Base-by-base conservation (phyloP, 768 basidiomycete genomes). In the Agrocybe chaxingu region DNA sequence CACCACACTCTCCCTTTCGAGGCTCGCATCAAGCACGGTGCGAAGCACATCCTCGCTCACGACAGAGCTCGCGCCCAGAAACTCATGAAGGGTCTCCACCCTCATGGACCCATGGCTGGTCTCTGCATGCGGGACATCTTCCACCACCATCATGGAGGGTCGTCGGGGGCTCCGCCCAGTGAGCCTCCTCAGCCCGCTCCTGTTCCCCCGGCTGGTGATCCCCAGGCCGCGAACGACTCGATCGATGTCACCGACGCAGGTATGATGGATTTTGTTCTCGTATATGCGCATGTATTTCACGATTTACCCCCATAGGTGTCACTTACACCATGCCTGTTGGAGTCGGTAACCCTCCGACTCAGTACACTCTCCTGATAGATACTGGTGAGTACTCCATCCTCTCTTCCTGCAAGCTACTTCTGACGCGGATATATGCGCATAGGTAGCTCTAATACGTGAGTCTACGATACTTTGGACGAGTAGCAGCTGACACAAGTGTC, bases 161-260 rank as follows among this genome's bases (percentile, higher is more conserved):
- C 42, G 35, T 44, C 44, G 38, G n/a, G n/a, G n/a, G 42, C 42
- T 31, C 48, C 55, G 30, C 32, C 53, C 16, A 47, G 50, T 42
- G 48, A 54, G 29, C 54, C 55, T 7, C n/a, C 50, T 39, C 37
- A 41, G 24, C 46, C 59, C n/a, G 24, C 36, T 19, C 52, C 57
- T 5, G 61, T 56, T 16, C 61, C 66, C 37, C 50, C 51, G 46
- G 53, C 53, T 40, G 58, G 56, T 18, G 57, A 56, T 35, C 41
- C 53, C 1, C 43, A 57, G 13, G 61, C 56, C 8, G 47, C 60
- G 35, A 62, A 55, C 45, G 57, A 66, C 32, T 76, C 71, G 42
- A 75, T 84, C 51, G 78, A 84, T 44, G 81, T 78, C 41, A 82
- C 78, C 37, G 79, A 84, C 61, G 69, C 82, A 45, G 74, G 77